These are phyloP conservation scores for Talaromyces atroroseus DNA, from an alignment of 2,329 filamentous ascomycete genomes.

Conservation along the genomic window DNA sequence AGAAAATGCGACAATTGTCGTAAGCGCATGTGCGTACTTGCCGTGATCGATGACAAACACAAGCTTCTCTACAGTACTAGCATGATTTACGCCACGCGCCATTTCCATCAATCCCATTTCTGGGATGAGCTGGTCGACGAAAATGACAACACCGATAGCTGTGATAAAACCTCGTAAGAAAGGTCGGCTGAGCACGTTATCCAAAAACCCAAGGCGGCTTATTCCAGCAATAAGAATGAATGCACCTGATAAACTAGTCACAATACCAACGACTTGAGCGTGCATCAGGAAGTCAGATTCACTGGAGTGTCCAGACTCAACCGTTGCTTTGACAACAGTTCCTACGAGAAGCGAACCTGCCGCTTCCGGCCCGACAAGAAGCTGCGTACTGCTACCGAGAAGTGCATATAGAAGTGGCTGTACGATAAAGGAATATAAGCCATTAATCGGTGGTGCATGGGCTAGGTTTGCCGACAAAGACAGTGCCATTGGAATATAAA, in stretches of 20 bases:
- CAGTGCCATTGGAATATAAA: conserved; percentile 95
- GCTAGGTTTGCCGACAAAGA: conserved; percentile 89
- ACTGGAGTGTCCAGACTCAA: conserved; percentile 60
- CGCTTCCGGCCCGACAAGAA: conserved; percentile 92
- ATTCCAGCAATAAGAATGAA: conserved; percentile 85
- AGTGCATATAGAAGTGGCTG: conserved; percentile 87
- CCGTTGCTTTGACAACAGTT: conserved; percentile 72
- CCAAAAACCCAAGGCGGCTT: conserved; percentile 81
- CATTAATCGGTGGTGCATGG: conserved; percentile 88
- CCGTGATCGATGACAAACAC: conserved; percentile 68
- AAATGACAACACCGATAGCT: conserved; percentile 92
- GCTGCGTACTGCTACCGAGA: conserved; percentile 83
- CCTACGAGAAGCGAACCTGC: conserved; percentile 87
- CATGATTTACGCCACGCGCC: conserved; percentile 70
- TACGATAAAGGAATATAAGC: conserved; percentile 89
- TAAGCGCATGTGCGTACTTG: conserved; percentile 64
- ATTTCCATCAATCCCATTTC: conserved; percentile 70
- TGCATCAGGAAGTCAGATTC: conserved; percentile 67
- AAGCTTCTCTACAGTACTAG: conserved; percentile 81
- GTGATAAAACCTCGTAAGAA: conserved; percentile 95
- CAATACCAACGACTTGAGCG: conserved; percentile 78
- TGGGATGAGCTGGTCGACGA: conserved; percentile 88
- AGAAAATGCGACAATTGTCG: conserved; percentile 67
- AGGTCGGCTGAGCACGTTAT: conserved; percentile 87
- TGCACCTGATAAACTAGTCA: conserved; percentile 79